Percentiles rank a stretch among this genome's conserved stretches.
Evolutionary conservation across 2,329 filamentous ascomycete species (phyloP).

Genomic region (Didymella exigua): DNA sequence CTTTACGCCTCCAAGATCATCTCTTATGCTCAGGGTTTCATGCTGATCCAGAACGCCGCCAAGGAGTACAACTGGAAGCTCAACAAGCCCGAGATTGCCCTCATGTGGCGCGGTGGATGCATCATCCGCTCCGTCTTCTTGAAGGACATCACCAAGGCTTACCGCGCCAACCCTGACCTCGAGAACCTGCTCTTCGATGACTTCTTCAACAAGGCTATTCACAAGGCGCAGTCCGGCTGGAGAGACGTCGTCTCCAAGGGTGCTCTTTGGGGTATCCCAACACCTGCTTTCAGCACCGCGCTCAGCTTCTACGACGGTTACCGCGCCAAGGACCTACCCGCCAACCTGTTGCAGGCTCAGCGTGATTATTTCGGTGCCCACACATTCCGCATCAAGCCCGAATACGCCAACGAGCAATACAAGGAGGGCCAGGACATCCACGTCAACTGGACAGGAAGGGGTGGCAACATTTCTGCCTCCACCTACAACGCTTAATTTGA

Average conservation of each 20-base stretch:
- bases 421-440: constrained; percentile 86
- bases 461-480: constrained; percentile 94
- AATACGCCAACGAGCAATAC: constrained; percentile 71
- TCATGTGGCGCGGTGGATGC: constrained; percentile 99
- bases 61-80: constrained; percentile 98
- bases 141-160: constrained; percentile 98
- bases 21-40: constrained; percentile 99
- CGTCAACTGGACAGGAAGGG: constrained; percentile 99
- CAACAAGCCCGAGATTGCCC: constrained; percentile 99
- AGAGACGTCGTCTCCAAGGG: constrained; percentile 80
- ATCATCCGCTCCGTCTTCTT: constrained; percentile 99
- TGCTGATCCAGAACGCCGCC: constrained; percentile 98
- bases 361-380: constrained; percentile 94
- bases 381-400: constrained; percentile 61
- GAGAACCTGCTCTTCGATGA: constrained; percentile 98
- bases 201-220: constrained; percentile 99
- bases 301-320: constrained; percentile 99
- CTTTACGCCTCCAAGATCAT: constrained; percentile 99
- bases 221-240: constrained; percentile 76
- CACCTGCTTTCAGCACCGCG: constrained; percentile 94
- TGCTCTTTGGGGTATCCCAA: constrained; percentile 92
- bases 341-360: constrained; percentile 98
- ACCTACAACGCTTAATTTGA: constrained; percentile 87
- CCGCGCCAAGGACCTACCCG: constrained; percentile 93
- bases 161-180: constrained; percentile 90